Evolutionary conservation across 345 rosid species (phyloP).

Genomic region (Fremontodendron californicum): DNA sequence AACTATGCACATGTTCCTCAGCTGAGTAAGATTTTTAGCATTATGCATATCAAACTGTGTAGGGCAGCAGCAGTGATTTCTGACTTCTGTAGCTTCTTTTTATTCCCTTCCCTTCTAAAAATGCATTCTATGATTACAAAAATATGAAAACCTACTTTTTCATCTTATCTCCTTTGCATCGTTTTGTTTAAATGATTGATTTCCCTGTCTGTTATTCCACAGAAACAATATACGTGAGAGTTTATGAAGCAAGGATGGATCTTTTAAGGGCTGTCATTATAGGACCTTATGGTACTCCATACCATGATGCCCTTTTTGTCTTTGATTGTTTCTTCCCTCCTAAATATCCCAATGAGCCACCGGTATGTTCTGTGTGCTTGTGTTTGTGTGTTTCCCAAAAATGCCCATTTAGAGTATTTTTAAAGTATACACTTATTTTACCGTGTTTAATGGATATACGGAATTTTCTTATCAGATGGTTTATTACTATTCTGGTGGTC

Average conservation of each 20-base stretch:
- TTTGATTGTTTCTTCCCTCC: constrained; percentile 58
- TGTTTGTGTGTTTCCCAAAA: no score
- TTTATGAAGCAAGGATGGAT: constrained; percentile 52
- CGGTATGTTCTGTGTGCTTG: constrained; percentile 30
- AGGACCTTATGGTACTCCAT: constrained; percentile 62
- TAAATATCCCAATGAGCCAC: constrained; percentile 45
- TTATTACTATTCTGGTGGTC: constrained; percentile 62
- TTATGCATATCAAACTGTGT: not conserved
- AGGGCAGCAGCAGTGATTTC: not conserved
- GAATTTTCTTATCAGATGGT: constrained; percentile 37
- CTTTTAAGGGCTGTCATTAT: constrained; percentile 52
- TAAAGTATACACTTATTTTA: not conserved
- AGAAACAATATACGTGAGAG: constrained; percentile 55
- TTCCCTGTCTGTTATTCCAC: not conserved
- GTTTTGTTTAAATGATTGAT: not conserved
- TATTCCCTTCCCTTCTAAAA: not conserved
- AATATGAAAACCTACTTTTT: not conserved
- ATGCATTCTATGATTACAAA: not conserved
- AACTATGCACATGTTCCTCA: not conserved
- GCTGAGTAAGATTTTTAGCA: not conserved
- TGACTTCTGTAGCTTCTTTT: not conserved
- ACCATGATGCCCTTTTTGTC: constrained; percentile 62
- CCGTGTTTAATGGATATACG: not conserved
- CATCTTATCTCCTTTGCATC: not conserved
- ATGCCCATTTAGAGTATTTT: not conserved